These are phyloP conservation scores for Parastagonospora nodorum DNA, from an alignment of 2,329 filamentous ascomycete species.

Conservation along the genomic window DNA sequence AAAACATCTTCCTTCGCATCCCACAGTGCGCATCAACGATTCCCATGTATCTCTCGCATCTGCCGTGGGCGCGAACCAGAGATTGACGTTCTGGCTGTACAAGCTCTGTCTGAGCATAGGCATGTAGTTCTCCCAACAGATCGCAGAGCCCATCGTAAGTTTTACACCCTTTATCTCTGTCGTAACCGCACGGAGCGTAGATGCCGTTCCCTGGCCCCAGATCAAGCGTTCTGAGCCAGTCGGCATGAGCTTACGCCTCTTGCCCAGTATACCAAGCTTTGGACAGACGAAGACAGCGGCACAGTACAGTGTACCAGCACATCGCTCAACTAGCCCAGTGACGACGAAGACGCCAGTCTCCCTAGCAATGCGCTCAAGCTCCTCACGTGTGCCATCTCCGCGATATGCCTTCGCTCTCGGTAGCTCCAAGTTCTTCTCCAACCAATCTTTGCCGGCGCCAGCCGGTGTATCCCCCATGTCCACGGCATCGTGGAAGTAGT, in stretches of 20 bases:
- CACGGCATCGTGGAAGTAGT: slow-evolving; percentile 78
- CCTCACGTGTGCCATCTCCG: slow-evolving; percentile 79
- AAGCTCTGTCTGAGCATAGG: slow-evolving; percentile 81
- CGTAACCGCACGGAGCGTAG: slow-evolving; percentile 77
- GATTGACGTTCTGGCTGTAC: slow-evolving; percentile 88
- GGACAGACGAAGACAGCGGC: slow-evolving; percentile 82
- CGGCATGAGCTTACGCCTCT: slow-evolving; percentile 92
- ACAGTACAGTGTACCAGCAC: slow-evolving; percentile 85
- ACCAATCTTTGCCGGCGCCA: slow-evolving; percentile 75
- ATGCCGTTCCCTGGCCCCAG: slow-evolving; percentile 84
- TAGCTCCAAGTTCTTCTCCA: slow-evolving; percentile 63
- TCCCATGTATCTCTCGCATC: slow-evolving; percentile 85
- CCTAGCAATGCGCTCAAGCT: slow-evolving; percentile 73
- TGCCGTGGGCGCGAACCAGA: slow-evolving; percentile 89
- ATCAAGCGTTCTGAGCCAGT: slow-evolving; percentile 82
- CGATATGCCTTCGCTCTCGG: slow-evolving; percentile 55
- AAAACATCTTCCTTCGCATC: slow-evolving; percentile 80
- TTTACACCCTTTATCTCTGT: slow-evolving; percentile 79
- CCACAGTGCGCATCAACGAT: slow-evolving; percentile 79
- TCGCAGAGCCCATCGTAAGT: slow-evolving; percentile 81
- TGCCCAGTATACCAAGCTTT: slow-evolving; percentile 72
- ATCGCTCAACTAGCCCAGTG: slow-evolving; percentile 77
- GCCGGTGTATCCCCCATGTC: slow-evolving; percentile 80
- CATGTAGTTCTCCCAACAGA: slow-evolving; percentile 99
- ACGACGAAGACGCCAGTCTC: slow-evolving; percentile 84